Conservation (phyloP, 495 filamentous ascomycete genomes). For the Sordaria brevicollis region DNA sequence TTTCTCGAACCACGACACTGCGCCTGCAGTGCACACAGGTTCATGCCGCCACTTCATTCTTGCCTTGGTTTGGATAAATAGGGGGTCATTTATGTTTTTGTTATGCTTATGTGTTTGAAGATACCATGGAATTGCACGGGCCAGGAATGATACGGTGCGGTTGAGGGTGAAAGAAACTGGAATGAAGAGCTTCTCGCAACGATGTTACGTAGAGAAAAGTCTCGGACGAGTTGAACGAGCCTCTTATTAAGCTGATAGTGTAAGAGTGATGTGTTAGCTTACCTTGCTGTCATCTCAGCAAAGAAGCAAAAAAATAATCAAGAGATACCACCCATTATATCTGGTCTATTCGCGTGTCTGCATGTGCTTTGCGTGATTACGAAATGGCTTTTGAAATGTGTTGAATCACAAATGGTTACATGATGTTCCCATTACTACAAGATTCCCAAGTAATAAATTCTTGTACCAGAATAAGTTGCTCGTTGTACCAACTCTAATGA, state of each 20-base stretch:
- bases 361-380: neutral
- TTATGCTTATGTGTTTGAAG: slow-evolving; percentile 2
- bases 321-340: neutral
- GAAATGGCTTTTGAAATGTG: neutral
- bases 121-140: slow-evolving; percentile 2
- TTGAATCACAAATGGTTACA: no score
- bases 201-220: neutral
- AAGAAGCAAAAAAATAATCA: neutral
- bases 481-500: no score
- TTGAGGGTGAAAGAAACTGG: neutral
- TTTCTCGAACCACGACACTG: neutral
- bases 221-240: neutral
- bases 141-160: neutral
- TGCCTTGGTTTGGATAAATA: neutral
- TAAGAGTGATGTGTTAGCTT: neutral
- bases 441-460: no score
- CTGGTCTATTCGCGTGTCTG: neutral
- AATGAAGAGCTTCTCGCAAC: neutral
- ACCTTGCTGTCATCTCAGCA: neutral
- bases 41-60: neutral
- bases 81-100: neutral
- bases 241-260: neutral
- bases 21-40: neutral
- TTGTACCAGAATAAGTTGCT: no score
- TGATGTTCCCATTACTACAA: no score